These are phyloP conservation scores for Populus nigra DNA, from an alignment of 345 rosid genomes.

Conservation along the genomic window DNA sequence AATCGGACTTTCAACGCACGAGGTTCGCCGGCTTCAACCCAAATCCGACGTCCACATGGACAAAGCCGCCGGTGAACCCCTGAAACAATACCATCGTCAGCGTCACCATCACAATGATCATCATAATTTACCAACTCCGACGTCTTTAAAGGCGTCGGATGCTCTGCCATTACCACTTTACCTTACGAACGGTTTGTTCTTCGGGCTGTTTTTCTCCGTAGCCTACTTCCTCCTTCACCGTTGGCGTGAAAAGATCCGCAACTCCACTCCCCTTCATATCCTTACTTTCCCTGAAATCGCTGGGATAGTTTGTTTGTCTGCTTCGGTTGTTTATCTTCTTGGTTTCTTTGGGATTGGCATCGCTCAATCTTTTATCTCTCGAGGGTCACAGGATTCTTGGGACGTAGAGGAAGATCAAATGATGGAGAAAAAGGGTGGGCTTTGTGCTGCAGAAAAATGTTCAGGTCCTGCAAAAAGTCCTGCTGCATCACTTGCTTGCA, in stretches of 20 bases:
- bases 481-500: neutral
- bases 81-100: neutral
- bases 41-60: neutral
- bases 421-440: neutral
- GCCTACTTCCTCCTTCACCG: constrained; percentile 58
- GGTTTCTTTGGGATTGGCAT: constrained; percentile 82
- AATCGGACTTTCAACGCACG: constrained; percentile 11
- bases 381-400: constrained; percentile 66
- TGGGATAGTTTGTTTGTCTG: constrained; percentile 64
- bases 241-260: constrained; percentile 95
- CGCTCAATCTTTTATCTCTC: constrained; percentile 70
- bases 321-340: constrained; percentile 33
- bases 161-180: constrained; percentile 55
- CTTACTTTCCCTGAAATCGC: constrained; percentile 68
- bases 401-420: constrained; percentile 41
- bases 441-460: neutral
- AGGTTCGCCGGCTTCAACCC: constrained; percentile 23
- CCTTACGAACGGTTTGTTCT: constrained; percentile 45
- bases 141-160: constrained; percentile 61
- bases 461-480: neutral
- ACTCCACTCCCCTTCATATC: constrained; percentile 77
- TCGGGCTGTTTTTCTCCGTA: constrained; percentile 47
- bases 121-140: neutral
- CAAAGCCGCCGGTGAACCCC: neutral
- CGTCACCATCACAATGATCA: neutral